Evolutionary conservation across 768 basidiomycete genomes (phyloP), one percentile per base, ranked within the genome.

Genomic region (Wakefieldia striispora): DNA sequence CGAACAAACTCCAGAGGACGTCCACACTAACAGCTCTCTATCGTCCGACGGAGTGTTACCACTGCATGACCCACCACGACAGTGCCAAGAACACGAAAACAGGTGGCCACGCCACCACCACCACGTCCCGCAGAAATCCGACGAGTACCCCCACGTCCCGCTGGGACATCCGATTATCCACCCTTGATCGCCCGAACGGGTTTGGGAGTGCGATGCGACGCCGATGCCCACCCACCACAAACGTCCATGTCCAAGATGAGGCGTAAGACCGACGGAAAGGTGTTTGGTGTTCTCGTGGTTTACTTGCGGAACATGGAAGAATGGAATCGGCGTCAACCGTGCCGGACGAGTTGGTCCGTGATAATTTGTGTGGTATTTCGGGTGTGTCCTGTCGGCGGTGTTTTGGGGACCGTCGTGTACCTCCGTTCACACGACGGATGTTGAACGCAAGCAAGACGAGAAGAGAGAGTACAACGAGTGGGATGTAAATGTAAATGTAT

Each of bases 401-500:
- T 35, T 36, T 56, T 26, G 17, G 40, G 19, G 23, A 40, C 56
- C 50, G 39, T 14, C 47, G 29, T 19, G 43, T 24, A 24, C 49
- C 20, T 29, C 43, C 49, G 14, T 50, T 53, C 23, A 43, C 40
- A 45, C 58, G 62, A 27, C 43, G 43, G 43, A 54, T 45, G 61
- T 63, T 70, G 41, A 51, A 53, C 0, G 59, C 47, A 20, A 77
- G 58, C 19, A 87, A 64, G 12, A 74, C 45, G 36, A 79, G 14
- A 16, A 93, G 58, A 29, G 86, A 85, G n/a, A 87, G 45, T 27
- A 83, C 53, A 31, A 80, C 59, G 35, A 90, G 72, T 19, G 90
- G 89, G 21, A 86, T 66, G 64, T 95, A 95, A n/a, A 73, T 63
- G 44, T 75, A 68, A 36, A 85, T 67, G 68, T 93, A 97, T 54